phyloP scores from a whole-genome alignment of 2,329 filamentous ascomycete species.

The Ophiocordyceps camponoti-saundersi region DNA sequence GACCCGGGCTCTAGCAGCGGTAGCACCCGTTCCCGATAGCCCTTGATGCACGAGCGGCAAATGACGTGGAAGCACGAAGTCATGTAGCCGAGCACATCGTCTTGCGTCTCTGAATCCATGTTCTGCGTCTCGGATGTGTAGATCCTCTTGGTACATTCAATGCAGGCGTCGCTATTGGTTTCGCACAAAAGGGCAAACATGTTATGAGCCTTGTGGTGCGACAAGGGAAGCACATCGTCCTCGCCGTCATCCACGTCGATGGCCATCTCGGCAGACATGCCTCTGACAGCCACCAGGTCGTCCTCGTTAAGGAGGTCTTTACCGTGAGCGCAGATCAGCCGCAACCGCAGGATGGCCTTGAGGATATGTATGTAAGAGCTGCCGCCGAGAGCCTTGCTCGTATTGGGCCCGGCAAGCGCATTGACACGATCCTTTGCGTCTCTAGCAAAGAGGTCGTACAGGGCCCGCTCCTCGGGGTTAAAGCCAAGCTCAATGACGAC shows the following conservation, averaged over 20 bases:
- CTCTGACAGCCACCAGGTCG: conserved; percentile 65
- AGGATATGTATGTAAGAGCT: conserved; percentile 89
- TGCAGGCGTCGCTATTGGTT: conserved; percentile 59
- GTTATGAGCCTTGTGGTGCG: conserved; percentile 62
- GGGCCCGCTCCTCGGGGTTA: conserved; percentile 49
- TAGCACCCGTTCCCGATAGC: conserved; percentile 36
- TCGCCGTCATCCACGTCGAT: conserved; percentile 79
- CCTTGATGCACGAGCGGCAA: conserved; percentile 55
- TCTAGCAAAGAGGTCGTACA: conserved; percentile 74
- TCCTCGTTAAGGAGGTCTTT: conserved; percentile 74
- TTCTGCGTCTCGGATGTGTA: conserved; percentile 36
- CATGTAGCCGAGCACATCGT: conserved; percentile 58
- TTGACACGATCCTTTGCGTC: conserved; percentile 68
- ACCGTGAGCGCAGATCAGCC: conserved; percentile 87
- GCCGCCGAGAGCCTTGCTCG: conserved; percentile 55
- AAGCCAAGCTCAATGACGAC: conserved; percentile 60
- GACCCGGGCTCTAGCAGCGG: conserved; percentile 18
- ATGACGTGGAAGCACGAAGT: conserved; percentile 77
- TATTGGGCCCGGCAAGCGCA: conserved; percentile 43
- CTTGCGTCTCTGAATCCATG: conserved; percentile 39
- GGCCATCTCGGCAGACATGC: conserved; percentile 66
- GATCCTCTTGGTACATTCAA: conserved; percentile 50
- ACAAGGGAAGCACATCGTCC: conserved; percentile 37
- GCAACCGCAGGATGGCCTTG: conserved; percentile 76
- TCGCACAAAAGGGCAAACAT: conserved; percentile 75